These are phyloP conservation scores for Hypholoma sublateritium DNA, from an alignment of 768 basidiomycete species.

Conservation along the genomic window DNA sequence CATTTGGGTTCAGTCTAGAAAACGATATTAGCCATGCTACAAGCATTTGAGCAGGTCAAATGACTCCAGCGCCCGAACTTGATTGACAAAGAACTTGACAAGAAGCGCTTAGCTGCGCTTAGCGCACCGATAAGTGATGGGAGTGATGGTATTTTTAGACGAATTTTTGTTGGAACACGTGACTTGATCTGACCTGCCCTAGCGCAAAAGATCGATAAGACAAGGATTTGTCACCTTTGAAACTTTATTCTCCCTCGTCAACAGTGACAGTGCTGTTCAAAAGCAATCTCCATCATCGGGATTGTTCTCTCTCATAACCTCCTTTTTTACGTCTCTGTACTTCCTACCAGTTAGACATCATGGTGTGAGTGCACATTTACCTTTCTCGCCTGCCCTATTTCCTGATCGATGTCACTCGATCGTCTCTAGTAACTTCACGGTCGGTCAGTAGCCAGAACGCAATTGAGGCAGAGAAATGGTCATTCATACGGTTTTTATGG, in stretches of 20 bases:
- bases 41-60: no score
- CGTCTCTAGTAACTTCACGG: slow-evolving; percentile 77
- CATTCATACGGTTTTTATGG: slow-evolving; percentile 13
- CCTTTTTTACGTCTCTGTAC: slow-evolving; percentile 21
- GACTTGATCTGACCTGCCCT: slow-evolving; percentile 33
- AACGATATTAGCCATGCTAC: no score
- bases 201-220: slow-evolving; percentile 39
- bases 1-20: slow-evolving; percentile 5
- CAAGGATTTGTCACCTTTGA: slow-evolving; percentile 34
- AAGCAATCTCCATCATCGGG: slow-evolving; percentile 30
- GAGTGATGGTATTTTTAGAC: background rate
- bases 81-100: no score
- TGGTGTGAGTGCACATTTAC: slow-evolving; percentile 67
- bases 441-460: slow-evolving; percentile 52
- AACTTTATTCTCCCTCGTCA: slow-evolving; percentile 39
- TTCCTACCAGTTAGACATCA: slow-evolving; percentile 55
- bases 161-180: slow-evolving; percentile 16
- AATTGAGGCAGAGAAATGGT: background rate
- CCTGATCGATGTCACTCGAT: slow-evolving; percentile 32
- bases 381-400: slow-evolving; percentile 9
- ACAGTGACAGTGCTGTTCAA: slow-evolving; percentile 36
- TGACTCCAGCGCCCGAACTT: no score
- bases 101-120: background rate
- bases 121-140: background rate
- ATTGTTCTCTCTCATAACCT: slow-evolving; percentile 21